Percentiles rank a stretch among this genome's conserved stretches.
phyloP scores from a whole-genome alignment of 176 grass and related monocot species.

The Aegilops bicornis region DNA sequence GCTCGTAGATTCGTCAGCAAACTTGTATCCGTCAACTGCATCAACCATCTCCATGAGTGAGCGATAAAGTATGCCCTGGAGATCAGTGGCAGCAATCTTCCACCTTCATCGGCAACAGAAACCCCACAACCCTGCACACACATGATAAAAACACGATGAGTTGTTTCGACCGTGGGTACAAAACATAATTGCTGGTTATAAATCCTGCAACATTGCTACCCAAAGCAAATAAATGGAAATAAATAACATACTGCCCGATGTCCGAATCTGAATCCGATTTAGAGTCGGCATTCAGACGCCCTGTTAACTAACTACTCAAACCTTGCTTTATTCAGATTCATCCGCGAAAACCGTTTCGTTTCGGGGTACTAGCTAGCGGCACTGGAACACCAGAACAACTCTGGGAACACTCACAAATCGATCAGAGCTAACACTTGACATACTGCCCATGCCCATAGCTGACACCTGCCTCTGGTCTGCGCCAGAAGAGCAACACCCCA shows the following conservation, averaged over 20 bases:
- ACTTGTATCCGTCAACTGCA: constrained; percentile 29
- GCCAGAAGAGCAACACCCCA: too few species aligned
- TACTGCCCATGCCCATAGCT: not conserved
- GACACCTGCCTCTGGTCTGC: too few species aligned
- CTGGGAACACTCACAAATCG: not conserved
- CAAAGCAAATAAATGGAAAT: not conserved
- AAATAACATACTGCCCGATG: not conserved
- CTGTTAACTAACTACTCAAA: not conserved
- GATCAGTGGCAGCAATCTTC: not conserved
- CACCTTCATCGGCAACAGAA: constrained; percentile 21
- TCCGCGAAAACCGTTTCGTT: not conserved
- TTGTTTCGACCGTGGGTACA: not conserved
- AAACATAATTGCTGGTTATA: not conserved
- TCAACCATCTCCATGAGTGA: constrained; percentile 51
- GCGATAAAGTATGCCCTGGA: not conserved
- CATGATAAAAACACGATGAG: not conserved
- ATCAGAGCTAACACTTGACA: not conserved
- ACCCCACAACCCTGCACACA: constrained; percentile 24
- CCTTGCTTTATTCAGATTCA: not conserved
- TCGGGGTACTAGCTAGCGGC: not conserved
- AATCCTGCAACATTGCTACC: not conserved
- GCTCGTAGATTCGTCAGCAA: constrained; percentile 58
- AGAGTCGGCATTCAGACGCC: not conserved
- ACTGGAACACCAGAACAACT: not conserved
- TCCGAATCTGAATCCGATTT: not conserved